Percentiles rank a stretch among this genome's conserved stretches.
phyloP scores from a whole-genome alignment of 2,329 filamentous ascomycete species.

The Herpotrichia juniperi region DNA sequence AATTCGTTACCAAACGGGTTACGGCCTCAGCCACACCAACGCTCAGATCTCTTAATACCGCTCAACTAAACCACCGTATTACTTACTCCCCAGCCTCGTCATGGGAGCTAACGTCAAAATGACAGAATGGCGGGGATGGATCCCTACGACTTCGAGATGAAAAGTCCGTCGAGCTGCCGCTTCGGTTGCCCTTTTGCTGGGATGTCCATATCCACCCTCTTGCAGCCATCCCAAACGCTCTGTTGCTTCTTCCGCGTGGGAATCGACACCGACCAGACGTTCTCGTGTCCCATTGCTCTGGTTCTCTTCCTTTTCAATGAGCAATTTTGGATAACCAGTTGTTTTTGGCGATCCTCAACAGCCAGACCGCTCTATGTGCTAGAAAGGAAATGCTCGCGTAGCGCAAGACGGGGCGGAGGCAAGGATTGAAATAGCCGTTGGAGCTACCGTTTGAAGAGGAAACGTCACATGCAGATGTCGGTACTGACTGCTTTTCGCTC shows the following conservation, averaged over 20 bases:
- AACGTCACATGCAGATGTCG: not conserved
- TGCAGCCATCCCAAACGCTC: not conserved
- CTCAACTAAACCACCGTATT: not conserved
- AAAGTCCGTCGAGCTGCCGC: not conserved
- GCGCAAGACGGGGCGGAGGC: not conserved
- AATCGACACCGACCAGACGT: not conserved
- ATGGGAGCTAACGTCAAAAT: not conserved
- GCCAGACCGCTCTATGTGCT: not conserved
- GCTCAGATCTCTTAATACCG: not conserved
- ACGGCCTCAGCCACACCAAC: not conserved
- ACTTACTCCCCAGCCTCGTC: not conserved
- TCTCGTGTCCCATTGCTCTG: not conserved
- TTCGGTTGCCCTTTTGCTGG: not conserved
- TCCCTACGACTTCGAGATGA: not conserved
- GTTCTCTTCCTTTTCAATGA: not conserved
- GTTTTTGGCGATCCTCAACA: not conserved
- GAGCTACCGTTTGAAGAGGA: not conserved
- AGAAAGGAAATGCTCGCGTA: not conserved
- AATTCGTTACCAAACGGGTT: not conserved
- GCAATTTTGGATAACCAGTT: not conserved
- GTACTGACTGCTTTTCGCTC: not conserved
- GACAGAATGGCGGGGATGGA: no score
- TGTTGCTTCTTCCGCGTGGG: not conserved
- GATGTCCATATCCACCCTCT: not conserved
- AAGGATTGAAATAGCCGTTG: not conserved